Percentiles rank a stretch among this genome's conserved stretches.
Evolutionary conservation across 1,284 basidiomycete species (phyloP).

Genomic region (Leccinum griseonigrum): DNA sequence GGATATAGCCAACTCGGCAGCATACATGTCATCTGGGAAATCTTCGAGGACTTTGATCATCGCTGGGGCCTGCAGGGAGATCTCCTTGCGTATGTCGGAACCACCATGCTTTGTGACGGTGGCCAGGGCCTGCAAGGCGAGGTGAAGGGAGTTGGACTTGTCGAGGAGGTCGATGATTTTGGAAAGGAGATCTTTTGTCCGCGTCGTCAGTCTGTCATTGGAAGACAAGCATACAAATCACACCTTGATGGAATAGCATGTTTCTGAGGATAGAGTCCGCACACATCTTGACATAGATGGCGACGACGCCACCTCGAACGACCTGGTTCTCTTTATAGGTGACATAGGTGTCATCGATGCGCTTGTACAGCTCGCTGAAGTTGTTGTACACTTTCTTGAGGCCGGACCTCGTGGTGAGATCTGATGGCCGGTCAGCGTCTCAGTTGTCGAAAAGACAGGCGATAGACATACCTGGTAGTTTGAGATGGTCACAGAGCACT

Average conservation of each 20-base stretch:
- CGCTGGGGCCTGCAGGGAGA: slow-evolving; percentile 40
- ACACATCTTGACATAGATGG: slow-evolving; percentile 60
- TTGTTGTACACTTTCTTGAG: slow-evolving; percentile 57
- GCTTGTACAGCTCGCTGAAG: slow-evolving; percentile 47
- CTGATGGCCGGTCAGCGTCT: slow-evolving; percentile 30
- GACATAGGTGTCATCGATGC: slow-evolving; percentile 43
- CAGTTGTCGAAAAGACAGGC: too few relatives aligned
- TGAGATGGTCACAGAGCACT: slow-evolving; percentile 46
- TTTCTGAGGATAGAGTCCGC: slow-evolving; percentile 54
- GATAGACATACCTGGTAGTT: slow-evolving; percentile 46
- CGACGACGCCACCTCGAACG: slow-evolving; percentile 51
- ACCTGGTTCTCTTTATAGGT: slow-evolving; percentile 36
- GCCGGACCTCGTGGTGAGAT: slow-evolving; percentile 51
- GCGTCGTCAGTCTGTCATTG: background rate
- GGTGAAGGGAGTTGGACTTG: slow-evolving; percentile 41
- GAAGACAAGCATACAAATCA: background rate
- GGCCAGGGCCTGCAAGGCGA: slow-evolving; percentile 51
- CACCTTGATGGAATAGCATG: slow-evolving; percentile 53
- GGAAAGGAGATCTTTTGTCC: slow-evolving; percentile 43
- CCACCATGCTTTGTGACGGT: slow-evolving; percentile 62
- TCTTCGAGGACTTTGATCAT: slow-evolving; percentile 46
- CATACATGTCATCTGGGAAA: slow-evolving; percentile 44
- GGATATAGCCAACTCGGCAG: slow-evolving; percentile 48
- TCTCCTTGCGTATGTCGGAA: slow-evolving; percentile 42
- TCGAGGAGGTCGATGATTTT: slow-evolving; percentile 53